phyloP scores from a whole-genome alignment of 371 early-diverging fungal genomes.

The Fennellomyces sp. region DNA sequence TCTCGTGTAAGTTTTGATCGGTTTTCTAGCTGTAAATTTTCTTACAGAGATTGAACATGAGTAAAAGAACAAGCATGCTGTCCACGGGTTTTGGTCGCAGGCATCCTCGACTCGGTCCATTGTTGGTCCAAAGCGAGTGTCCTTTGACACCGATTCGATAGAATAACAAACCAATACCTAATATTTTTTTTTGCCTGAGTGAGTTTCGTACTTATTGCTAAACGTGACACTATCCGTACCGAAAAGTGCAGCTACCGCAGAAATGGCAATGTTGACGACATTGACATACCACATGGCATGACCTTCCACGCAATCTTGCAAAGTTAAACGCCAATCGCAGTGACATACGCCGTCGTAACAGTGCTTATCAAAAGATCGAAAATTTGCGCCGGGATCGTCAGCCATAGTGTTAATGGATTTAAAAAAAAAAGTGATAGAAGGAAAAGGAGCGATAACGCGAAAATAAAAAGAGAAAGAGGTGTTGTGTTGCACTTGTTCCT shows the following conservation, averaged over 20 bases:
- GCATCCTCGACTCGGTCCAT: conserved; percentile 1
- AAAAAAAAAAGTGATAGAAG: neutral
- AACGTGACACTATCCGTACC: conserved; percentile 21
- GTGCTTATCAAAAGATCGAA: neutral
- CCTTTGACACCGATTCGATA: conserved; percentile 14
- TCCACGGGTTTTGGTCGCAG: conserved; percentile 27
- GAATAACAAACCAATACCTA: neutral
- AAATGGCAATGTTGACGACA: conserved; percentile 24
- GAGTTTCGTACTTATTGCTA: too few relatives aligned
- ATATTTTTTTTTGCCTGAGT: too few relatives aligned
- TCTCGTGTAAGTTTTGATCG: too few relatives aligned
- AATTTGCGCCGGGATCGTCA: neutral
- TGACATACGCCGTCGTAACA: conserved; percentile 22
- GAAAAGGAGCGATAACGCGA: too few relatives aligned
- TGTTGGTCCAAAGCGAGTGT: conserved; percentile 10
- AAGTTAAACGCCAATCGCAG: conserved; percentile 34
- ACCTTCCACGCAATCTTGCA: conserved; percentile 20
- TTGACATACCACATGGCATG: conserved; percentile 21
- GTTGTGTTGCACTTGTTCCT: too few relatives aligned
- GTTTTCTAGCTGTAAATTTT: neutral
- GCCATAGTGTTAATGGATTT: neutral
- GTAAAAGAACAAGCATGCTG: conserved; percentile 17
- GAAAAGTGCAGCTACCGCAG: conserved; percentile 17
- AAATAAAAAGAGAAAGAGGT: too few relatives aligned
- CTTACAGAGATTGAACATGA: conserved; percentile 22